A percentile compares a stretch with the other conserved stretches of the same genome.
Conservation (phyloP, 2,329 filamentous ascomycete species). For the Aureobasidium sp. region DNA sequence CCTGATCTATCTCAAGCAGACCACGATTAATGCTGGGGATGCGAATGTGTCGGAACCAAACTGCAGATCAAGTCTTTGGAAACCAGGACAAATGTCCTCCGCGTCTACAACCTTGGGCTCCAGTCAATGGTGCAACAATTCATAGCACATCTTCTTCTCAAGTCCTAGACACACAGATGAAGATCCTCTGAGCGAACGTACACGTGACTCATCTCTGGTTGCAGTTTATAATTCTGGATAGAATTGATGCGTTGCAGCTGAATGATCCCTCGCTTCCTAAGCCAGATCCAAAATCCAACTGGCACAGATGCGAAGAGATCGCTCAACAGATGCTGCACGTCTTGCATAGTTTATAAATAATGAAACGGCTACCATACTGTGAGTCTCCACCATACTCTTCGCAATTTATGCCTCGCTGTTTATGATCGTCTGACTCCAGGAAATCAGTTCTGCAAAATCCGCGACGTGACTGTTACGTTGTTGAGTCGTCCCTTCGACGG, state of each 20-base stretch:
- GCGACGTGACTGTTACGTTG: neutral
- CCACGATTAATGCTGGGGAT: neutral
- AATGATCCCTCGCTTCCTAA: neutral
- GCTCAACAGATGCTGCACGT: neutral
- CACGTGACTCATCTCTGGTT: slow-evolving; percentile 2
- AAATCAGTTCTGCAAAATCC: neutral
- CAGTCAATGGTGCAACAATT: neutral
- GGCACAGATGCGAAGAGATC: neutral
- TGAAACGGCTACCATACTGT: slow-evolving; percentile 4
- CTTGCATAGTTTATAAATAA: neutral
- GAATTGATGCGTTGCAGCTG: neutral
- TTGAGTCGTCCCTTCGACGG: neutral
- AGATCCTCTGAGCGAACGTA: neutral
- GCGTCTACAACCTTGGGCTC: neutral
- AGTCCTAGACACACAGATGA: neutral
- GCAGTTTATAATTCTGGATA: neutral
- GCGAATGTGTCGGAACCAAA: neutral
- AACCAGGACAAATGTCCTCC: neutral
- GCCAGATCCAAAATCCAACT: neutral
- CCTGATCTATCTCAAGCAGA: neutral
- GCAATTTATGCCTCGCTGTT: no score
- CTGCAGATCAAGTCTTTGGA: neutral
- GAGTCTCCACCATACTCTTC: neutral
- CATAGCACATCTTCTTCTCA: no score
- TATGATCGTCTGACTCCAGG: neutral